Percentiles rank a stretch among this genome's conserved stretches.
Evolutionary conservation across 2,329 filamentous ascomycete species (phyloP).

Genomic region (Lachnellula suecica): DNA sequence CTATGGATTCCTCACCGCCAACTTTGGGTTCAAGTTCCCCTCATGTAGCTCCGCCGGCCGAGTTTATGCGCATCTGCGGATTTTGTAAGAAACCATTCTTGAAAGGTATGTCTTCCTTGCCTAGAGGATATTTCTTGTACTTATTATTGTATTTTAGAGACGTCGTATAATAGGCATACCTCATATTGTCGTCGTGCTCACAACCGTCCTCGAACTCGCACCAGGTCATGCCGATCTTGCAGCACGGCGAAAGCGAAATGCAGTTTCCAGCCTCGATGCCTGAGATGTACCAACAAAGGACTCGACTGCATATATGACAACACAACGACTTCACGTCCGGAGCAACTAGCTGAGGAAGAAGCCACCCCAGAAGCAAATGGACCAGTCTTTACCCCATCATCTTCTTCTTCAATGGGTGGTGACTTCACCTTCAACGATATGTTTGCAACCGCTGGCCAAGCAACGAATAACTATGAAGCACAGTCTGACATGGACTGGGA

Average conservation of each 20-base stretch:
- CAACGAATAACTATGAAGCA: neutral
- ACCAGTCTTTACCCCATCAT: neutral
- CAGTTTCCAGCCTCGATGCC: constrained; percentile 21
- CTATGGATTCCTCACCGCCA: neutral
- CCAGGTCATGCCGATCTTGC: constrained; percentile 22
- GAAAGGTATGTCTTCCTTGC: too few relatives aligned
- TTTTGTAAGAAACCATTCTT: neutral
- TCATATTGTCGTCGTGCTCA: constrained; percentile 21
- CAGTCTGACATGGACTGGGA: neutral
- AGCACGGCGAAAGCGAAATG: constrained; percentile 28
- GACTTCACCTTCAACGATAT: neutral
- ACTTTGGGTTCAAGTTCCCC: too few relatives aligned
- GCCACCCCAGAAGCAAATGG: neutral
- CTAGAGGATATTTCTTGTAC: too few relatives aligned
- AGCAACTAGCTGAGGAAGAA: neutral
- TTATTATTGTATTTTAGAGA: too few relatives aligned
- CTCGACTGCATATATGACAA: constrained; percentile 23
- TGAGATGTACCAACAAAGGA: constrained; percentile 21
- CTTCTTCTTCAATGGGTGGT: neutral
- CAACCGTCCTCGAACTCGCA: constrained; percentile 14
- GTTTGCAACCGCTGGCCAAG: neutral
- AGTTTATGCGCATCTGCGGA: neutral
- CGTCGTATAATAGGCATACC: constrained; percentile 19
- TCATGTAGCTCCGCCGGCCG: too few relatives aligned
- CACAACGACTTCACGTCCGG: too few relatives aligned